Percentiles rank a stretch among this genome's conserved stretches.
Evolutionary conservation across 495 filamentous ascomycete species (phyloP).

Genomic region (Schizothecium vesticola): DNA sequence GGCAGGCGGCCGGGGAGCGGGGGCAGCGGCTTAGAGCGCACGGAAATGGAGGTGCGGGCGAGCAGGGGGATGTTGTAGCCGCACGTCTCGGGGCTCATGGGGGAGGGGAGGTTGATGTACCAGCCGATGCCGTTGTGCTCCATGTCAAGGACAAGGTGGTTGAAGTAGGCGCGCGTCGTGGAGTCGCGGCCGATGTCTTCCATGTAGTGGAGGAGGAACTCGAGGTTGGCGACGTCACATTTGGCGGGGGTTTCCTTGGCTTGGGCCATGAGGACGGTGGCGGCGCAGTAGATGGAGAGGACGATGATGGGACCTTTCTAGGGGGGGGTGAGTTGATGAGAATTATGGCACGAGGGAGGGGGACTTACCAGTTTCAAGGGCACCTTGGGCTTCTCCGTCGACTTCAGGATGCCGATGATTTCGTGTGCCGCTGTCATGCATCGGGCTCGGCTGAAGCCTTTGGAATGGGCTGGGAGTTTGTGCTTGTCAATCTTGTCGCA

Average conservation of each 20-base stretch:
- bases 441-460: slow-evolving; percentile 29
- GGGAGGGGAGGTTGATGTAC: neutral
- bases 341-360: neutral
- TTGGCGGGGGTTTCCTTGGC: slow-evolving; percentile 22
- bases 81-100: neutral
- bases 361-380: slow-evolving; percentile 11
- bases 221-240: slow-evolving; percentile 26
- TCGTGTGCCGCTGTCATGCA: slow-evolving; percentile 36
- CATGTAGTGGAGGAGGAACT: slow-evolving; percentile 38
- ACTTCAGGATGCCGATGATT: slow-evolving; percentile 39
- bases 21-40: slow-evolving; percentile 26
- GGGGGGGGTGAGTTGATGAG: neutral
- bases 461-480: slow-evolving; percentile 28
- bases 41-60: slow-evolving; percentile 27
- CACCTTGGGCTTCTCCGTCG: slow-evolving; percentile 24
- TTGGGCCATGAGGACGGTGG: slow-evolving; percentile 35
- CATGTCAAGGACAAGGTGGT: slow-evolving; percentile 37
- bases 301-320: slow-evolving; percentile 37
- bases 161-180: slow-evolving; percentile 37
- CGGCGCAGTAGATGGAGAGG: slow-evolving; percentile 40
- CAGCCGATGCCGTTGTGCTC: slow-evolving; percentile 30
- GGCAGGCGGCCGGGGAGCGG: slow-evolving; percentile 35
- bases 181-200: slow-evolving; percentile 29
- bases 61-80: slow-evolving; percentile 37
- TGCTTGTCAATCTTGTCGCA: slow-evolving; percentile 36